These are phyloP conservation scores for Diaporthe vaccinii DNA, from an alignment of 2,329 filamentous ascomycete genomes.

Conservation along the genomic window DNA sequence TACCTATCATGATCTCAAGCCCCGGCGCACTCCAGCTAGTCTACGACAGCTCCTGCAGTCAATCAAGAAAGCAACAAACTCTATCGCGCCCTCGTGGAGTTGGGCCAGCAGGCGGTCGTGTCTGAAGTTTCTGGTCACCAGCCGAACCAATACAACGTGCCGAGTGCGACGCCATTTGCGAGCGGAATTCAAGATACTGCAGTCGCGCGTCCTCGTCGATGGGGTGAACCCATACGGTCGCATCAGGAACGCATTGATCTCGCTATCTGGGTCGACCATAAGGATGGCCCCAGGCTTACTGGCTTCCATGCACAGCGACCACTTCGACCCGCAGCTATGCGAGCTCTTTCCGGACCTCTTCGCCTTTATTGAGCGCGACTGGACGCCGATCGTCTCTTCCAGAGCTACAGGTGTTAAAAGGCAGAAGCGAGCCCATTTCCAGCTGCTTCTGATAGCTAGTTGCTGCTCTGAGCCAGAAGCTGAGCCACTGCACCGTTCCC, in stretches of 20 bases:
- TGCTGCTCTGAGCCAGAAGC: not conserved
- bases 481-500: not conserved
- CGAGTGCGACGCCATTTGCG: not conserved
- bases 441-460: not conserved
- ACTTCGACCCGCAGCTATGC: not conserved
- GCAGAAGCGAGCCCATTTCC: not conserved
- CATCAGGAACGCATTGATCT: not conserved
- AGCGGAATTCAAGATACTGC: not conserved
- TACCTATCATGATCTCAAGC: accelerated
- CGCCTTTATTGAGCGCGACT: not conserved
- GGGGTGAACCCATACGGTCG: not conserved
- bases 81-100: conserved; percentile 7
- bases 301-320: not conserved
- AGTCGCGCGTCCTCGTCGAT: not conserved
- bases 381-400: not conserved
- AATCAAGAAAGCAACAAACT: not conserved
- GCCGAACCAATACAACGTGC: not conserved
- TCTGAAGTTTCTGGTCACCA: not conserved
- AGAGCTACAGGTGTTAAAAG: not conserved
- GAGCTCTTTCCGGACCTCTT: not conserved
- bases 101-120: not conserved
- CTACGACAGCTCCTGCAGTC: not conserved
- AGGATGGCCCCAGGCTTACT: not conserved
- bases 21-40: not conserved
- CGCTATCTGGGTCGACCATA: not conserved